phyloP scores from a whole-genome alignment of 2,329 filamentous ascomycete genomes.

The Neofusicoccum ribis region DNA sequence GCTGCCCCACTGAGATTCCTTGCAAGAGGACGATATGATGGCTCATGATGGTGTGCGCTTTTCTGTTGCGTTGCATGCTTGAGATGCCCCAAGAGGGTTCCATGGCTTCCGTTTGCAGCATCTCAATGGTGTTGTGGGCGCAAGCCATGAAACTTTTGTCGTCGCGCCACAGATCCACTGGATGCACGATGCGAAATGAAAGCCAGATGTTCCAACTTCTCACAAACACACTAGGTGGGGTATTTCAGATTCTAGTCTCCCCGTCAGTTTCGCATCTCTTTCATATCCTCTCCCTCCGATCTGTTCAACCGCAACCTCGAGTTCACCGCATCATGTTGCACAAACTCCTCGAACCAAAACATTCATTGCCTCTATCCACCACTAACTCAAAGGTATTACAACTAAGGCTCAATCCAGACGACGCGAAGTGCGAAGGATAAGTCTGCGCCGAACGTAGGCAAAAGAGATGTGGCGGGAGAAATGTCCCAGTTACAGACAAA shows the following conservation, averaged over 20 bases:
- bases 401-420: background rate
- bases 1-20: background rate
- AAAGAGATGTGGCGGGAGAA: background rate
- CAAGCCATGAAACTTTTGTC: background rate
- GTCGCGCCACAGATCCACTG: background rate
- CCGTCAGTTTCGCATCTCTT: background rate
- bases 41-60: background rate
- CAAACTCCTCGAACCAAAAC: background rate
- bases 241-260: background rate
- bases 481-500: background rate
- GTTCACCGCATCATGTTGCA: background rate
- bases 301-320: background rate
- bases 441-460: background rate
- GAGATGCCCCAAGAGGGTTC: background rate
- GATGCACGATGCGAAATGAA: background rate
- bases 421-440: slow-evolving; percentile 1
- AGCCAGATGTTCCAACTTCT: background rate
- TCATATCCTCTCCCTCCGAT: background rate
- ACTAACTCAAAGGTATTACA: background rate
- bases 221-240: background rate
- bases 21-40: background rate
- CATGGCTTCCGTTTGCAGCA: background rate
- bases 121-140: background rate
- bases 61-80: background rate
- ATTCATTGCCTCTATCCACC: slow-evolving; percentile 2